Conservation (phyloP, 495 filamentous ascomycete genomes). For the Podospora australis region DNA sequence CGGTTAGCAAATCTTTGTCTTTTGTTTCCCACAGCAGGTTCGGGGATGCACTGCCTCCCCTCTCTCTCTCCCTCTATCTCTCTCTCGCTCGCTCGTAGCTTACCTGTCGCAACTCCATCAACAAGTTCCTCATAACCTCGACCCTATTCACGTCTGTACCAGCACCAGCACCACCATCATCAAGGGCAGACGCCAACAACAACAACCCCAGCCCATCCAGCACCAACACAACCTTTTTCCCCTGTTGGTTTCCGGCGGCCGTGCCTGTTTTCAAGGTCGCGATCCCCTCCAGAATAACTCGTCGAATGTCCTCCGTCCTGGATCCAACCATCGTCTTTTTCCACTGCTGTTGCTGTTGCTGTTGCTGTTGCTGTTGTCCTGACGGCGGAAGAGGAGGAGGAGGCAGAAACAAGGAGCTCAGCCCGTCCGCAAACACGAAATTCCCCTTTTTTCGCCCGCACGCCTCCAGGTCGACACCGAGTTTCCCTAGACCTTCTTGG, state of each 20-base stretch:
- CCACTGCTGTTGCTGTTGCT: background rate
- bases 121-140: constrained; percentile 31
- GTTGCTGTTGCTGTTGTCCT: background rate
- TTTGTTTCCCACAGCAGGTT: background rate
- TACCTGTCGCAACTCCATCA: constrained; percentile 52
- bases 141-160: background rate
- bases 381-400: background rate
- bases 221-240: constrained; percentile 41
- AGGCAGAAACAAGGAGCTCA: constrained; percentile 22
- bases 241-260: no score
- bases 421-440: constrained; percentile 69
- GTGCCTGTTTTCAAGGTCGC: background rate
- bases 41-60: background rate
- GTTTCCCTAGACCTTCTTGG: constrained; percentile 54
- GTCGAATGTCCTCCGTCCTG: background rate
- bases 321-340: background rate
- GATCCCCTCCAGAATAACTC: background rate
- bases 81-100: no score
- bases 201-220: constrained; percentile 53
- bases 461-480: constrained; percentile 66
- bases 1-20: background rate
- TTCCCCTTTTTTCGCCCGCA: constrained; percentile 43
- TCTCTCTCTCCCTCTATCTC: no score
- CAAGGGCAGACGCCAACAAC: constrained; percentile 38
- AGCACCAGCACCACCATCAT: background rate